Evolutionary conservation across 2,329 filamentous ascomycete species (phyloP), one percentile per base, ranked within the genome.

Genomic region (Arthrinium phaeospermum): DNA sequence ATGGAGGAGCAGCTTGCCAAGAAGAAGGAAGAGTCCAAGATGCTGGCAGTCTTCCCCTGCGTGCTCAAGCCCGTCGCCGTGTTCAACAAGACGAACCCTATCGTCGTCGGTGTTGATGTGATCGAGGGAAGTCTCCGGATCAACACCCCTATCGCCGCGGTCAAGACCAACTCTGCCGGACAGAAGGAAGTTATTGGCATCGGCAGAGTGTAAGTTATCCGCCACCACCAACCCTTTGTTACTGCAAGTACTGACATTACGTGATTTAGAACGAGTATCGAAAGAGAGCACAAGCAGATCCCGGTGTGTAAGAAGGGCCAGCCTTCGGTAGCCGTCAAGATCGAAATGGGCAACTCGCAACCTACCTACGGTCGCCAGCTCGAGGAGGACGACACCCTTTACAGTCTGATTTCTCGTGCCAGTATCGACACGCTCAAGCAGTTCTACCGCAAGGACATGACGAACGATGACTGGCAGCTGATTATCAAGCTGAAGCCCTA

Each of bases 21-120:
- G 87, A 95, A 95, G 86, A 98, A 98, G 88, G 96, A 98, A 80
- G 95, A 98, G 79, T 94, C 92, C 79, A 98, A 98, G 87, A 91
- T 98, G 86, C 85, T 96, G 78, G 97, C 96, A 61, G 96, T 99
- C 77, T 99, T 98, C 90, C 97, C 96, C 47, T 98, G 96, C 80
- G 93, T 98, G 49, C 90, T 99, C 71, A 90, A 89, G 77, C 91
- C 96, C 0, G 94, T 99, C 51, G 95, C 95, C 22, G 93, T 99
- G 41, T 99, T 99, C 90, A 98, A 98, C 89, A 99, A 99, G 90
- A 98, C 95, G 70, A 90, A 91, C 76, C 96, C 96, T 49, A 98
- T 99, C 77, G 94, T 99, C 73, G 87, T 99, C 68, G 96, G 96
- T 86, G 93, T 98, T 45, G 97, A 99, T 84, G 96, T 98, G 46